Evolutionary conservation across 768 basidiomycete species (phyloP), one percentile per base, ranked within the genome.

Genomic region (Suillus occidentalis): DNA sequence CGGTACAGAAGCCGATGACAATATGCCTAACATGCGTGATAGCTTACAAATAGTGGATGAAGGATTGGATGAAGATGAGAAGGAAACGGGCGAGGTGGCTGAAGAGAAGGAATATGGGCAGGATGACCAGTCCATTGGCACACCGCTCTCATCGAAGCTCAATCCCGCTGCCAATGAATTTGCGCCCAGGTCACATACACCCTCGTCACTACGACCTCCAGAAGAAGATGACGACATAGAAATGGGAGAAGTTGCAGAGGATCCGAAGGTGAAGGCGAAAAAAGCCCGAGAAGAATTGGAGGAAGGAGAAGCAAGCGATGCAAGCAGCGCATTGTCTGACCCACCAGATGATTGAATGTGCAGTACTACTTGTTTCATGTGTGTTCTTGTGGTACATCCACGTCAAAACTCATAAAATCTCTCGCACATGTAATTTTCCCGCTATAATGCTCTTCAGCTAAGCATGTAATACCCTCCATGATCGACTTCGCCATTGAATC

Each of bases 171-270:
- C 75, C 25, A 76, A 72, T 37, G 68, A 78, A 36, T 77, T 79
- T 60, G 45, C 72, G 6, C 79, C 79, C 58, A 60, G 61, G 20
- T 71, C 74, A 28, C 74, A 72, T 16, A 78, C 78, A 16, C 70
- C 75, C 37, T 61, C 67, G 39, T 70, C 68, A 16, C 69, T 72
- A 18, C 77, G 76, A 64, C 65, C 65, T 57, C 69, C 68, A 69
- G 66, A 64, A 14, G 77, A 68, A 75, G 87, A 81, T 36, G 84
- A 91, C 68, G 92, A 94, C 67, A 93, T 94, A 67, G 92, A 94
- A 76, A 94, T 94, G 92, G 92, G 92, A n/a, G 92, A 94, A 72
- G 85, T 94, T 4, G 88, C 91, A 66, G 92, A 94, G 71, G 85
- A 86, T 61, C 85, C 86, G 3, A 85, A 82, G 66, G 67, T 69